Conservation (phyloP, 805 yeast species). For the Candida nonsorbophila region DNA sequence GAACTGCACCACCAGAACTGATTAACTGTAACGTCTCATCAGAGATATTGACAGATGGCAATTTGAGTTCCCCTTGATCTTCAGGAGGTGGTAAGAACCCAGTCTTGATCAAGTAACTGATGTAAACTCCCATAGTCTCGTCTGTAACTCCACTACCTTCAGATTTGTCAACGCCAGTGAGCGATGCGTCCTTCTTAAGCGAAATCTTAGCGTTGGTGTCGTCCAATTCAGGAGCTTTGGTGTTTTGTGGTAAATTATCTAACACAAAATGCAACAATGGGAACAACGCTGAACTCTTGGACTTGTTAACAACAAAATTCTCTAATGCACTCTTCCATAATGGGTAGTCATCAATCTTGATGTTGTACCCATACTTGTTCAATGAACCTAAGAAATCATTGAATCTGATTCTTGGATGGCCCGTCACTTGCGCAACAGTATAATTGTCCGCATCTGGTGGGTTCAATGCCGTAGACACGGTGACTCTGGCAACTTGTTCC, state of each 20-base stretch:
- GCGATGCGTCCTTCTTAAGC: conserved; percentile 52
- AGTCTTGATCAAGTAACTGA: conserved; percentile 71
- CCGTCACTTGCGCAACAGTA: conserved; percentile 92
- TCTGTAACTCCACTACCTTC: conserved; percentile 71
- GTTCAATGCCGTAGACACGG: conserved; percentile 74
- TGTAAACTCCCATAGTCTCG: conserved; percentile 65
- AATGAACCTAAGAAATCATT: conserved; percentile 67
- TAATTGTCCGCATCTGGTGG: conserved; percentile 54
- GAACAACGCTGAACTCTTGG: conserved; percentile 80
- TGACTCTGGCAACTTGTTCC: conserved; percentile 93
- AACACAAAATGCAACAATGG: conserved; percentile 93
- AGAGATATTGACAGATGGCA: conserved; percentile 57
- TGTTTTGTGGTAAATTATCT: conserved; percentile 83
- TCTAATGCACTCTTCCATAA: conserved; percentile 79
- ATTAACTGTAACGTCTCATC: conserved; percentile 53
- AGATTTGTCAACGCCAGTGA: conserved; percentile 65
- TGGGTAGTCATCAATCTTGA: conserved; percentile 59
- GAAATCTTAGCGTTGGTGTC: conserved; percentile 77
- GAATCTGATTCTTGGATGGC: conserved; percentile 87
- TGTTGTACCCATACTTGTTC: conserved; percentile 66
- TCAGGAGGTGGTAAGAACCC: conserved; percentile 74
- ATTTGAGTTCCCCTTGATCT: conserved; percentile 24
- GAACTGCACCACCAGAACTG: conserved; percentile 66
- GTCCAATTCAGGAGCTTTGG: conserved; percentile 94
- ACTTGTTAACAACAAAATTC: conserved; percentile 65